Evolutionary conservation across 1,284 basidiomycete genomes (phyloP), one percentile per base, ranked within the genome.

Genomic region (Cryptococcus amylolentus): DNA sequence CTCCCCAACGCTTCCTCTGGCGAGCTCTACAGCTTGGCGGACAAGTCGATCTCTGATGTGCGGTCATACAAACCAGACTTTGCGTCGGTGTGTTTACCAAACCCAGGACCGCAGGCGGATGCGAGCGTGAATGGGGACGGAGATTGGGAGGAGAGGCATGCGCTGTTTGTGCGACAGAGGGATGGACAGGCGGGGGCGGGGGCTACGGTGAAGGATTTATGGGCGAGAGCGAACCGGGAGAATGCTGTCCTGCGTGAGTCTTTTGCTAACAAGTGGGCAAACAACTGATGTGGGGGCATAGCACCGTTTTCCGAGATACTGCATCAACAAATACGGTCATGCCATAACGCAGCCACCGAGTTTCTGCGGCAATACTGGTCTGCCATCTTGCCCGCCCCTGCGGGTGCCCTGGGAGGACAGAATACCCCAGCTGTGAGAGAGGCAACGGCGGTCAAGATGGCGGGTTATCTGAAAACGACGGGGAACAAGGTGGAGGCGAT

Each of bases 301-400:
- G 90, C 84, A 56, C 86, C 88, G 31, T 84, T 98, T 26, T 91
- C 94, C 0, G 85, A 88, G 31, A 79, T 79, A 1, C 78, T 97
- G 23, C 85, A 90, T 63, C 81, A 85, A 51, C 86, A 90, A 71
- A 88, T 97, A 82, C 84, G 85, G 9, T 88, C 89, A 0, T 89
- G 89, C 66, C 92, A 97, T 69, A 92, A 91, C 0, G 88, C 93
- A 1, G 88, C 93, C 2, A 93, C 91, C 64, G 95, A 99, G 75
- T 97, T 98, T 73, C 81, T 99, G 10, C 85, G 95, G 10, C 95
- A 98, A 71, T 98, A 93, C 71, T 98, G 94, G 93, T 83, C 87
- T 10, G 84, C 91, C 0, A 83, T 91, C 50, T 88, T 94, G 55
- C 94, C 94, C 1, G 84, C 88, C 2, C 68, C 70, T 5, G 77